Evolutionary conservation across 805 yeast species (phyloP).

Genomic region (Saturnispora zaruensis): DNA sequence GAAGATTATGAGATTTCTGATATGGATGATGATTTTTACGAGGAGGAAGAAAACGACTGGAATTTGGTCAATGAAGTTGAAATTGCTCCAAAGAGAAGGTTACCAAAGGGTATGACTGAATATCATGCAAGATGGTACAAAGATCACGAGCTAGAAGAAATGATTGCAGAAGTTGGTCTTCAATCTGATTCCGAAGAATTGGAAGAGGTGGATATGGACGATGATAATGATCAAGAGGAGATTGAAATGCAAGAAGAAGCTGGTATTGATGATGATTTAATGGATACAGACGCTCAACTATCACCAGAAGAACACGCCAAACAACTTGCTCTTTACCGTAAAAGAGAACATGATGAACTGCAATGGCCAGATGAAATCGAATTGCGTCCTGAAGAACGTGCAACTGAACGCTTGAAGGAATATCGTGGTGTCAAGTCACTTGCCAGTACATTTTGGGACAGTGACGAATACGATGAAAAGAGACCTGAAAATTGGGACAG

Average conservation of each 20-base stretch:
- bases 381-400: constrained; percentile 66
- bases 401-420: constrained; percentile 61
- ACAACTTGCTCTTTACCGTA: constrained; percentile 63
- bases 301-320: constrained; percentile 75
- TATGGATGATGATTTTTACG: constrained; percentile 15
- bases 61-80: constrained; percentile 14
- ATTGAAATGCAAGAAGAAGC: constrained; percentile 1
- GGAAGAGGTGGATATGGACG: constrained; percentile 35
- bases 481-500: constrained; percentile 71
- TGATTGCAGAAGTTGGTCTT: constrained; percentile 33
- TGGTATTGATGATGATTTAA: constrained; percentile 37
- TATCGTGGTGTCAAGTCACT: constrained; percentile 85
- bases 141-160: constrained; percentile 45
- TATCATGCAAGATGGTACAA: constrained; percentile 71
- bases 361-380: constrained; percentile 97
- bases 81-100: constrained; percentile 26
- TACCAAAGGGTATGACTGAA: constrained; percentile 68
- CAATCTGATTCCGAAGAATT: constrained; percentile 23
- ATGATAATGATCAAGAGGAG: constrained; percentile 9
- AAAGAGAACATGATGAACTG: constrained; percentile 67
- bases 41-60: constrained; percentile 20
- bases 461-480: constrained; percentile 68
- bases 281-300: constrained; percentile 63
- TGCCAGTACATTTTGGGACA: constrained; percentile 78
- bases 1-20: constrained; percentile 30